A percentile compares a stretch with the other conserved stretches of the same genome.
phyloP scores from a whole-genome alignment of 495 filamentous ascomycete genomes.

The Melanomma pulvis-pyrius region DNA sequence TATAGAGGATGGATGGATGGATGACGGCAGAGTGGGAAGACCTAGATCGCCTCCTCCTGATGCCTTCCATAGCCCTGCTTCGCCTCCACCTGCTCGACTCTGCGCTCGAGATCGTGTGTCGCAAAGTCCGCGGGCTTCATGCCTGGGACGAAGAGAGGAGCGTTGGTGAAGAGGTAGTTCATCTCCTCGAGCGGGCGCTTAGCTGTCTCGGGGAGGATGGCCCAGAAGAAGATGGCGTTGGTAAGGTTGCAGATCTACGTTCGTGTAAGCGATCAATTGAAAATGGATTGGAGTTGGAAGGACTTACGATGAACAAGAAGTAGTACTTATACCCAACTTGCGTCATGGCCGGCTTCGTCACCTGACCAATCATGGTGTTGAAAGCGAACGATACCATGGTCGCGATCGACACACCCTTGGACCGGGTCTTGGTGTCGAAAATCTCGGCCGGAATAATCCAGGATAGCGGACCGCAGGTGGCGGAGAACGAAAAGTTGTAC shows the following conservation, averaged over 20 bases:
- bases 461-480: conserved; percentile 63
- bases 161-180: conserved; percentile 70
- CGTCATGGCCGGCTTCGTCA: conserved; percentile 64
- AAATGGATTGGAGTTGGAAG: neutral
- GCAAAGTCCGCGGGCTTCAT: conserved; percentile 47
- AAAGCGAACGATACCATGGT: conserved; percentile 69
- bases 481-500: conserved; percentile 69
- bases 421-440: conserved; percentile 68
- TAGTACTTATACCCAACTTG: conserved; percentile 58
- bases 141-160: conserved; percentile 65
- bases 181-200: conserved; percentile 70
- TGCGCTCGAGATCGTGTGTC: conserved; percentile 49
- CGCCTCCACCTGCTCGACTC: conserved; percentile 49
- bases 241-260: conserved; percentile 53
- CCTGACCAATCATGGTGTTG: conserved; percentile 74
- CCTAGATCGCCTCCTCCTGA: conserved; percentile 2
- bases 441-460: conserved; percentile 73
- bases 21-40: too few relatives aligned
- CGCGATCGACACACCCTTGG: conserved; percentile 68
- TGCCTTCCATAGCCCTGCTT: conserved; percentile 43
- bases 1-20: too few relatives aligned
- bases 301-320: conserved; percentile 56
- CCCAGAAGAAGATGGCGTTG: conserved; percentile 69
- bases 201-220: conserved; percentile 65
- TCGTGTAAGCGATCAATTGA: conserved; percentile 4